phyloP scores from a whole-genome alignment of 371 early-diverging fungal species.

The Smittium culicis region DNA sequence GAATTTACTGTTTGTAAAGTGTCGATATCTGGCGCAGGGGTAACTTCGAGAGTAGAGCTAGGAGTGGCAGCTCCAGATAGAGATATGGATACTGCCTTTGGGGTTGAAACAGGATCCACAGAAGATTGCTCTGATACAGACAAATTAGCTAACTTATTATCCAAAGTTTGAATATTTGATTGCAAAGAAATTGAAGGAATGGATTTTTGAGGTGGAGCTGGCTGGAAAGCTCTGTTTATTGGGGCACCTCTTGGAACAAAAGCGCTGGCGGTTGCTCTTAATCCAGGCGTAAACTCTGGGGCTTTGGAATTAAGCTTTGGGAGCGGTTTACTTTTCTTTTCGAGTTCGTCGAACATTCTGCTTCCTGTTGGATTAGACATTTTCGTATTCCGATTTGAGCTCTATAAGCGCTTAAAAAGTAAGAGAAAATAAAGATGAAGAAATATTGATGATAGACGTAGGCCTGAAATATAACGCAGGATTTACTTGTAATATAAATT shows the following conservation, averaged over 20 bases:
- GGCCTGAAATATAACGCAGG: no score
- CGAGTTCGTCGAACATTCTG: conserved; percentile 7
- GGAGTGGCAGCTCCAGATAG: neutral
- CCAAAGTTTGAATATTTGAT: conserved; percentile 1
- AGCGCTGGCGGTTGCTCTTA: conserved; percentile 38
- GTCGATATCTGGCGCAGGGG: conserved; percentile 8
- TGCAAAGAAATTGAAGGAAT: neutral
- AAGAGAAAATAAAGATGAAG: no score
- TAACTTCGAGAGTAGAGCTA: conserved; percentile 9
- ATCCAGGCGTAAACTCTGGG: conserved; percentile 28
- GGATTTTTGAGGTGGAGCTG: neutral
- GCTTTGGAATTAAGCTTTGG: conserved; percentile 22
- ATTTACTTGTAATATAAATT: no score
- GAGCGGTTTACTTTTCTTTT: neutral
- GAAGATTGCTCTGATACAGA: conserved; percentile 9
- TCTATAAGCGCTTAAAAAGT: no score
- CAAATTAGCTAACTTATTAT: conserved; percentile 2
- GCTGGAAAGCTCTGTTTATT: neutral
- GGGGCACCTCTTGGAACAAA: conserved; percentile 35
- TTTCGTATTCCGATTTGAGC: no score
- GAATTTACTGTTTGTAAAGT: conserved; percentile 1
- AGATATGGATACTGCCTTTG: neutral
- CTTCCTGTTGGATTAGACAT: conserved; percentile 2
- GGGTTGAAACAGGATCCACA: conserved; percentile 12
- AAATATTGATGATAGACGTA: no score